Evolutionary conservation across 2,329 filamentous ascomycete species (phyloP).

Genomic region (Ophiobolus disseminans): DNA sequence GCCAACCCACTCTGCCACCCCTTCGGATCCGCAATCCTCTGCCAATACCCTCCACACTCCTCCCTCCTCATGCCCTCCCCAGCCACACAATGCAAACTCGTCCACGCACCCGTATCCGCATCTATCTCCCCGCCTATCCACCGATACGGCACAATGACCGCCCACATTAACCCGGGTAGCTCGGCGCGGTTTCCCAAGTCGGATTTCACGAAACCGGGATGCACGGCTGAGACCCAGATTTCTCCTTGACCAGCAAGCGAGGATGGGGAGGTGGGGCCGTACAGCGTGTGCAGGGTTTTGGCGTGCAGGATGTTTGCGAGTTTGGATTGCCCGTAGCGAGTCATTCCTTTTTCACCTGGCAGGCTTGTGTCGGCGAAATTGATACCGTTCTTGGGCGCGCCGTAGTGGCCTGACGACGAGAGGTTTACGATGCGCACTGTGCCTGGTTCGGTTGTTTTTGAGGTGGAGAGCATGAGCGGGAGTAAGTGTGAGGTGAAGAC

Average conservation of each 20-base stretch:
- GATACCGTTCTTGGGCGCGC: slow-evolving; percentile 17
- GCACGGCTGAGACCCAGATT: slow-evolving; percentile 21
- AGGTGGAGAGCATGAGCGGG: slow-evolving; percentile 22
- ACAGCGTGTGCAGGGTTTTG: slow-evolving; percentile 15
- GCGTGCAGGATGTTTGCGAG: slow-evolving; percentile 29
- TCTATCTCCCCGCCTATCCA: background rate
- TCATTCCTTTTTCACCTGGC: slow-evolving; percentile 9
- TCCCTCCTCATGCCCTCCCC: slow-evolving; percentile 6
- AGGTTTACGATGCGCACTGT: slow-evolving; percentile 28
- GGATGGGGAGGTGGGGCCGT: slow-evolving; percentile 13
- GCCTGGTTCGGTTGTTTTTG: slow-evolving; percentile 44
- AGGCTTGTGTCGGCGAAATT: slow-evolving; percentile 19
- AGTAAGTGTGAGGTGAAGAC: slow-evolving; percentile 52
- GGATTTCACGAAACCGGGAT: slow-evolving; percentile 28
- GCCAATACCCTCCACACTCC: slow-evolving; percentile 9
- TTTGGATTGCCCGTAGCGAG: slow-evolving; percentile 32
- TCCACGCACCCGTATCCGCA: slow-evolving; percentile 11
- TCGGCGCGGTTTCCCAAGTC: slow-evolving; percentile 9
- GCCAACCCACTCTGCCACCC: slow-evolving; percentile 12
- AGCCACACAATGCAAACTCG: slow-evolving; percentile 11
- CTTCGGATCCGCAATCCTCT: slow-evolving; percentile 9
- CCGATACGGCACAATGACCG: background rate
- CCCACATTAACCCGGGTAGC: background rate
- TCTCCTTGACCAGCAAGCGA: slow-evolving; percentile 8
- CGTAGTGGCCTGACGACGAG: slow-evolving; percentile 20